Base-by-base conservation (phyloP, 2,329 filamentous ascomycete genomes). In the Parafenestella ontariensis region DNA sequence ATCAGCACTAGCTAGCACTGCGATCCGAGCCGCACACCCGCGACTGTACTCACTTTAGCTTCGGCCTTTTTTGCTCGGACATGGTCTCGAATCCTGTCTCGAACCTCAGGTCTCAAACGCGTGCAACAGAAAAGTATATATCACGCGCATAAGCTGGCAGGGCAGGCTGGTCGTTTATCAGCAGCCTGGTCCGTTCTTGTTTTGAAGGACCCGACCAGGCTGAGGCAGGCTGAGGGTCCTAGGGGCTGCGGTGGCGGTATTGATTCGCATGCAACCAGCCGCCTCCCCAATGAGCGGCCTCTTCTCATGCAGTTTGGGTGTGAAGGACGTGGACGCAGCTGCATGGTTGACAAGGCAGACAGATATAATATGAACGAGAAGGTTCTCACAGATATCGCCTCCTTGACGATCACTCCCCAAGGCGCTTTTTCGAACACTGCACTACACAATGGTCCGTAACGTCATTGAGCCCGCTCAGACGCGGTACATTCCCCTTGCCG, bases 381-480 rank as follows among this genome's bases (percentile, higher is more conserved):
- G 33, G 6, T 36, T 36, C 36, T 40, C 28, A 21, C 15, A 24
- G 26, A 31, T 29, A 26, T 23, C 42, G 9, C 28, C 23, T 15
- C 6, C 23, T 15, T 23, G 15, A 23, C 7, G 13, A 10, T n/a
- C 13, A 23, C 3, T n/a, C 5, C 13, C 20, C 39, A 41, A 41
- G 39, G 42, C 42, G 21, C 24, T 45, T 31, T 20, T 15, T n/a
- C 11, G 15, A 31, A 7, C 42, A 9, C 8, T 17, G 34, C 26
- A 15, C 39, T 29, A 17, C 34, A 42, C 29, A 17, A 50, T 44
- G 48, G 48, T 44, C 26, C 20, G 37, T 13, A 50, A 50, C 33
- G 48, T 50, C 10, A 36, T 50, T n/a, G 39, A 39, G 21, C 47
- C 48, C 13, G 39, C 40, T 6, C 39, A 37, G 13, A 33, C 48